Conservation (phyloP, 2,329 filamentous ascomycete genomes). For the Plenodomus biglobosus region DNA sequence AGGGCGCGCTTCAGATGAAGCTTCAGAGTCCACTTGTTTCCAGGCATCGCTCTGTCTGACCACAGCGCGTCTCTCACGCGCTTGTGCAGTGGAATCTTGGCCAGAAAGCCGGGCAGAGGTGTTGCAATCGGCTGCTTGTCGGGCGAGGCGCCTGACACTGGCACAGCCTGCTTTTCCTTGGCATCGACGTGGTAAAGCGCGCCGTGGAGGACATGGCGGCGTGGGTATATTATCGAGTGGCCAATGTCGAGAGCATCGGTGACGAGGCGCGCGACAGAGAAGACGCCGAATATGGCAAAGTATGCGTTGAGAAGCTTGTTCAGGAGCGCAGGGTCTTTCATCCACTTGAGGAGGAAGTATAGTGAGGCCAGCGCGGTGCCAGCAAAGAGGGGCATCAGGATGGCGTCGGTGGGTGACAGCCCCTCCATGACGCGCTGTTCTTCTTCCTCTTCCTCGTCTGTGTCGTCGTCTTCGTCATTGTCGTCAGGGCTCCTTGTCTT, state of each 20-base stretch:
- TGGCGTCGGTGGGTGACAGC: constrained; percentile 74
- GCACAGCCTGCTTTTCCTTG: constrained; percentile 36
- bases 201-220: constrained; percentile 61
- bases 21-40: constrained; percentile 55
- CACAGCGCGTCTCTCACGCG: constrained; percentile 48
- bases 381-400: constrained; percentile 80
- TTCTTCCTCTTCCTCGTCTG: constrained; percentile 56
- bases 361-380: constrained; percentile 70
- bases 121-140: constrained; percentile 37
- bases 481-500: constrained; percentile 45
- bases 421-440: constrained; percentile 64
- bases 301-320: constrained; percentile 84
- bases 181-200: constrained; percentile 53
- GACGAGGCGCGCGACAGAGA: constrained; percentile 71
- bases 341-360: constrained; percentile 87
- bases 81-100: constrained; percentile 50
- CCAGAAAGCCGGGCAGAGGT: constrained; percentile 56
- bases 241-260: constrained; percentile 69
- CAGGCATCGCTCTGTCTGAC: constrained; percentile 51
- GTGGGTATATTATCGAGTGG: constrained; percentile 71
- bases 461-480: constrained; percentile 43
- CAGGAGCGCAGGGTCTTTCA: constrained; percentile 76
- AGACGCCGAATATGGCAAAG: constrained; percentile 77
- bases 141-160: constrained; percentile 30
- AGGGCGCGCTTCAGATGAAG: constrained; percentile 57